Base-by-base conservation (phyloP, 2,329 filamentous ascomycete species). In the Incumbomyces delicatus region DNA sequence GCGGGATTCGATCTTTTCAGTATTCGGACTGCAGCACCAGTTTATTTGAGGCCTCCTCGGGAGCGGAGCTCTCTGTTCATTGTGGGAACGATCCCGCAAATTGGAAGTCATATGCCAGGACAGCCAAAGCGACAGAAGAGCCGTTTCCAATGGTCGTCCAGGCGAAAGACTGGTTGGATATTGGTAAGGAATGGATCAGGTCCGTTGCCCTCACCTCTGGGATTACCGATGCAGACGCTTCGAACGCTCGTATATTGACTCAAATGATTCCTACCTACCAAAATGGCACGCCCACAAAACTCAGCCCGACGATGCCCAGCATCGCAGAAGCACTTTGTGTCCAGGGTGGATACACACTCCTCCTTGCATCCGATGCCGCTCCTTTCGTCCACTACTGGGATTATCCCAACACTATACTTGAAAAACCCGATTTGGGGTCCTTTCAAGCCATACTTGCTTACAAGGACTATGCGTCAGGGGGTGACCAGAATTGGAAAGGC, bases 291-390 rank as follows among this genome's bases (percentile, higher is more conserved):
- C 50, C 57, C 8, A 63, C 59, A 3, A 36, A 48, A 0, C 69
- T 86, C 0, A 66, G 73, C 30, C 62, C 69, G 0, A 17, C 33
- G 3, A 58, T 63, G 0, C 86, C 86, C 0, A 85, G 80, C 2
- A 71, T 85, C n/a, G 80, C 78, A 0, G 86, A 92, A 62, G 81
- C 81, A 0, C 61, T 92, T 0, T 83, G 85, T 0, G 83, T 87
- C 0, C 72, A 88, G 56, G 75, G 77, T 0, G 77, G 78, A 3
- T 80, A 76, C 31, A 86, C 83, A 0, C 62, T 88, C 0, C 71
- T 88, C 7, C 69, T 80, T 36, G 72, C 76, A 7, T 66, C 78
- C 2, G 63, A 76, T 7, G 71, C 77, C 47, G 66, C 81, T 0
- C 80, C 82, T 0, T 86, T 83, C 57, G 67, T 72, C 0, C 75